Evolutionary conservation across 192 early-diverging fungal genomes (phyloP), one percentile per base, ranked within the genome.

Genomic region (Gigaspora rosea): DNA sequence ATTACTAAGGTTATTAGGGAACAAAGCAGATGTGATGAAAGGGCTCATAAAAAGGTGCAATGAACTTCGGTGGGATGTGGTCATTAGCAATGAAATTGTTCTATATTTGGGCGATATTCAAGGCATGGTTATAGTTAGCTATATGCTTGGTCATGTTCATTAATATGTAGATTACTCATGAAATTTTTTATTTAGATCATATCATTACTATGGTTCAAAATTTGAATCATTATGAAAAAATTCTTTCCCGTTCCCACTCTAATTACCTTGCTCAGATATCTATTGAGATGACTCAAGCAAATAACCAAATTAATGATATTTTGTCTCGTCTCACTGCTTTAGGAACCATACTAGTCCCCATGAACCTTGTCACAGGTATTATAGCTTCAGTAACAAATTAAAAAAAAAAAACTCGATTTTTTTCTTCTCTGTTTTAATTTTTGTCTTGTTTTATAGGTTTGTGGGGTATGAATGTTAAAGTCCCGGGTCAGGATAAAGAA

Each of bases 31-130:
- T 78, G 92, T 95, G 0, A 84, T 95, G 54, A 87, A 91, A 46
- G 87, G 88, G 33, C 76, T 95, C 22, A 88, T 94, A 77, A 95
- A 94, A 80, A 89, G 92, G 35, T 87, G 81, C 68, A 85, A 86
- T 75, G 83, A 81, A 63, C 85, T 82, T 27, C 13, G 73, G 73
- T 78, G 87, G 62, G 81, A 78, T 68, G 73, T 78, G 7, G 80
- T 85, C 3, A 71, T 80, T 16, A 79, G 79, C 41, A 80, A 86
- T n/a, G 93, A 95, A 71, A 90, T 90, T 5, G 59, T 86, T 15
- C 66, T 95, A 54, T 95, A 94, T 74, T 80, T 94, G 20, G 93
- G 93, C 33, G 94, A 95, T 78, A 89, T 95, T 46, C 88, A 91
- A 76, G 82, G 82, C 79, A 80, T 77, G n/a, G 15, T 13, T 8